Conservation (phyloP, 768 basidiomycete species). For the Hypholoma fasciculare region DNA sequence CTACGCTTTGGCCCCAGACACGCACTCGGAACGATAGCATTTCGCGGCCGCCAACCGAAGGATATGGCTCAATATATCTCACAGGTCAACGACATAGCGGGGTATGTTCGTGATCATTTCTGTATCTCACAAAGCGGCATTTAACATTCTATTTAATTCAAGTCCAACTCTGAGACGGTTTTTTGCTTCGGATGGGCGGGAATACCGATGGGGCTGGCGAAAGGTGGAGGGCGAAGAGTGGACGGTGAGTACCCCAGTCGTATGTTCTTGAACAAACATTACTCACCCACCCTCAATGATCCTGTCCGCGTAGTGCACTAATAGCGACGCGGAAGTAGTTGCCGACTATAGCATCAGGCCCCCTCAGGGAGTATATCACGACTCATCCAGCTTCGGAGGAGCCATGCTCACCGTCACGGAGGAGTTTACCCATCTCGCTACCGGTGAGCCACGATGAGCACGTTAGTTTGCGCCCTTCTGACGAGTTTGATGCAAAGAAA, state of each 20-base stretch:
- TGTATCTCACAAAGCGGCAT: background rate
- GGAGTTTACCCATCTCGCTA: slow-evolving; percentile 50
- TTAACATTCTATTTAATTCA: background rate
- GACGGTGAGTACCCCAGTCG: slow-evolving; percentile 45
- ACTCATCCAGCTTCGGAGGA: slow-evolving; percentile 51
- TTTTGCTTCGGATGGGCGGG: slow-evolving; percentile 55
- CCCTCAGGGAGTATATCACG: slow-evolving; percentile 55
- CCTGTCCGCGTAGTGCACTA: slow-evolving; percentile 47
- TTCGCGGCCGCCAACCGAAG: slow-evolving; percentile 33
- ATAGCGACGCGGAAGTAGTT: slow-evolving; percentile 48
- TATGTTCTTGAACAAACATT: background rate
- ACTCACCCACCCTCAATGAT: no score
- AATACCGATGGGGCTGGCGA: slow-evolving; percentile 61
- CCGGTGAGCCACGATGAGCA: background rate
- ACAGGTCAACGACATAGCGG: slow-evolving; percentile 38
- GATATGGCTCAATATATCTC: slow-evolving; percentile 56
- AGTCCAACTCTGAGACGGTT: slow-evolving; percentile 54
- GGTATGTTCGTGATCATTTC: slow-evolving; percentile 30
- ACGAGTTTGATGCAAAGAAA: background rate
- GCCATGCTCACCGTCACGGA: slow-evolving; percentile 67
- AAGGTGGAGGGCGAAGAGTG: slow-evolving; percentile 56
- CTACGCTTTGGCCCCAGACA: slow-evolving; percentile 53
- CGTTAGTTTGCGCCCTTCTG: background rate
- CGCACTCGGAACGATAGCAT: slow-evolving; percentile 52
- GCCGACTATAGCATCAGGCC: slow-evolving; percentile 62